phyloP scores from a whole-genome alignment of 495 filamentous ascomycete genomes.

The Lasiosphaeria hispida region DNA sequence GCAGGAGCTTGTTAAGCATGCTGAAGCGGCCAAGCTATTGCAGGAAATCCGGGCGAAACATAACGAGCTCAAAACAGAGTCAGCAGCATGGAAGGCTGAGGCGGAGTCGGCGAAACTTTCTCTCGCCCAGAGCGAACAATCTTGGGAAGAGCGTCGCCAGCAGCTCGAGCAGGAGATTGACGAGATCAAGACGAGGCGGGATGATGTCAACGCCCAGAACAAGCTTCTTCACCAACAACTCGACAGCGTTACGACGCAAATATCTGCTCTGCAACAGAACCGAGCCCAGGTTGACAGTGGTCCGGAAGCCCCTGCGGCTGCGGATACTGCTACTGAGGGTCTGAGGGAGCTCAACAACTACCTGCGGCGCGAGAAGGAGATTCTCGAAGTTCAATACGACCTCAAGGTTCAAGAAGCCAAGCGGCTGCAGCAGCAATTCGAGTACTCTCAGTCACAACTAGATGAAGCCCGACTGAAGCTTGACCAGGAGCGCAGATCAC shows the following conservation, averaged over 20 bases:
- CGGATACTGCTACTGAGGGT: slow-evolving; percentile 59
- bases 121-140: slow-evolving; percentile 76
- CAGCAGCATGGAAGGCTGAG: slow-evolving; percentile 67
- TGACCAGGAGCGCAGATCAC: slow-evolving; percentile 77
- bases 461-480: slow-evolving; percentile 84
- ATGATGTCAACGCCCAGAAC: slow-evolving; percentile 82
- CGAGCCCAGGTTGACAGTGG: slow-evolving; percentile 54
- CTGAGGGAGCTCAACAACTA: slow-evolving; percentile 87
- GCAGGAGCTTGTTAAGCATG: slow-evolving; percentile 87
- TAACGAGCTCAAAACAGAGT: slow-evolving; percentile 74
- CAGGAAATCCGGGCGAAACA: slow-evolving; percentile 74
- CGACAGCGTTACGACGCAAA: slow-evolving; percentile 75
- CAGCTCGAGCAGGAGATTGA: slow-evolving; percentile 78
- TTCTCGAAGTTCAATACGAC: slow-evolving; percentile 91
- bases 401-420: slow-evolving; percentile 81
- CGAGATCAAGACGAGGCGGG: slow-evolving; percentile 72
- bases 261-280: slow-evolving; percentile 71
- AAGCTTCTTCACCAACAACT: slow-evolving; percentile 83
- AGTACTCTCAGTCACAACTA: slow-evolving; percentile 79
- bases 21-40: slow-evolving; percentile 80
- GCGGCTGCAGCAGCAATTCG: slow-evolving; percentile 82
- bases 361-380: slow-evolving; percentile 94
- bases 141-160: slow-evolving; percentile 77
- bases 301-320: slow-evolving; percentile 34
- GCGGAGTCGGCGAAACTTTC: slow-evolving; percentile 77